Conservation (phyloP, 1,284 basidiomycete genomes). For the Termitomyces sp. region DNA sequence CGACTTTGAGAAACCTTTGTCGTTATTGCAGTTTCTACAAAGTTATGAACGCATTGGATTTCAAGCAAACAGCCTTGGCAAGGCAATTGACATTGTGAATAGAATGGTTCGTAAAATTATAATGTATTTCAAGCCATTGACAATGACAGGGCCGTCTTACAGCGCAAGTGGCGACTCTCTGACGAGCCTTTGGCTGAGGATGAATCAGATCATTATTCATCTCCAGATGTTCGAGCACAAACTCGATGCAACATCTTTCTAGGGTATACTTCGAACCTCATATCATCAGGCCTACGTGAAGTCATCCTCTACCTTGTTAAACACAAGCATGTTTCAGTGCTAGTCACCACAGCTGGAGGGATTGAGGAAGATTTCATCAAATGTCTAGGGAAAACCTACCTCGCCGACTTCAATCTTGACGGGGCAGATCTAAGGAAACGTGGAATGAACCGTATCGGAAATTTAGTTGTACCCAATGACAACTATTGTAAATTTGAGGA, state of each 20-base stretch:
- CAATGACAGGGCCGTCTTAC: slow-evolving; percentile 11
- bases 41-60: slow-evolving; percentile 92
- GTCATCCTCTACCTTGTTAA: slow-evolving; percentile 92
- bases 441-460: slow-evolving; percentile 98
- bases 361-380: slow-evolving; percentile 99
- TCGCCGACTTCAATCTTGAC: slow-evolving; percentile 91
- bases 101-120: slow-evolving; percentile 61
- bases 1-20: slow-evolving; percentile 71
- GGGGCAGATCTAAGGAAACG: slow-evolving; percentile 83
- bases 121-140: slow-evolving; percentile 2
- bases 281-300: slow-evolving; percentile 95
- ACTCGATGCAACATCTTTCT: slow-evolving; percentile 88
- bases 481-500: slow-evolving; percentile 99
- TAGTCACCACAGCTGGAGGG: slow-evolving; percentile 97
- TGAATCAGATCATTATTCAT: slow-evolving; percentile 60
- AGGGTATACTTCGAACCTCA: slow-evolving; percentile 97
- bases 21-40: slow-evolving; percentile 68
- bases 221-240: slow-evolving; percentile 56
- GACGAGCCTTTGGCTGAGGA: slow-evolving; percentile 70
- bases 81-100: slow-evolving; percentile 87
- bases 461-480: slow-evolving; percentile 95
- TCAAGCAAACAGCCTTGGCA: slow-evolving; percentile 88
- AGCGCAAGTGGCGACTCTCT: slow-evolving; percentile 81
- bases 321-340: slow-evolving; percentile 83
- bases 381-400: slow-evolving; percentile 92